These are phyloP conservation scores for Cucurbita ficifolia DNA, from an alignment of 306 rosid species.

Conservation along the genomic window DNA sequence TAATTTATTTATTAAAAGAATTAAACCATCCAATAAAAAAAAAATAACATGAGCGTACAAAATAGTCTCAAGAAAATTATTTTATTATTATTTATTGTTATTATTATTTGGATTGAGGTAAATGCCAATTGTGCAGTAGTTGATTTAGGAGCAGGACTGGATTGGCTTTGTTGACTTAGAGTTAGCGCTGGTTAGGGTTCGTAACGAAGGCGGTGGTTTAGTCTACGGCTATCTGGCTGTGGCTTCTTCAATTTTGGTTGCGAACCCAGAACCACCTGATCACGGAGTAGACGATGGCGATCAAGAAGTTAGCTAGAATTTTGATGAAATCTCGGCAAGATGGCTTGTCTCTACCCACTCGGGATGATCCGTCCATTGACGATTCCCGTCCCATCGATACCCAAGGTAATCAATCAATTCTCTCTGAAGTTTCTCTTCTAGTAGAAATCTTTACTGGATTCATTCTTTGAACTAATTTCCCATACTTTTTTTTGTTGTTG, in stretches of 20 bases:
- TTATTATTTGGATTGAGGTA: too few species aligned
- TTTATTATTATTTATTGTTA: too few species aligned
- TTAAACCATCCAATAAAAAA: too few species aligned
- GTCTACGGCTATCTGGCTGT: not conserved
- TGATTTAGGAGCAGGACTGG: too few species aligned
- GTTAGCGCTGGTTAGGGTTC: too few species aligned
- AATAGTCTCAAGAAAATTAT: too few species aligned
- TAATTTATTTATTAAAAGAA: too few species aligned
- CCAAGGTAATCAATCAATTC: conserved; percentile 31
- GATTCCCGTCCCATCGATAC: conserved; percentile 51
- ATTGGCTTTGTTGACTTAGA: too few species aligned
- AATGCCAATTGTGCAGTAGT: too few species aligned
- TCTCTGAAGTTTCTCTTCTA: not conserved
- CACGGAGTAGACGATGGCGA: conserved; percentile 12
- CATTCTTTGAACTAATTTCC: not conserved
- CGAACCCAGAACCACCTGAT: not conserved
- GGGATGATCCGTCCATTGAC: conserved; percentile 27
- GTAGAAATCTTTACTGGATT: not conserved
- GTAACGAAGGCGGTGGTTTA: not conserved
- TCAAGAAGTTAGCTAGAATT: conserved; percentile 51
- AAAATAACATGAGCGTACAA: too few species aligned
- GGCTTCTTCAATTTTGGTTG: not conserved
- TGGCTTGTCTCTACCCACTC: conserved; percentile 53
- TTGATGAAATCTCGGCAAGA: conserved; percentile 26
- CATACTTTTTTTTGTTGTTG: not conserved